These are phyloP conservation scores for Pistacia integerrima DNA, from an alignment of 345 rosid genomes.

Conservation along the genomic window DNA sequence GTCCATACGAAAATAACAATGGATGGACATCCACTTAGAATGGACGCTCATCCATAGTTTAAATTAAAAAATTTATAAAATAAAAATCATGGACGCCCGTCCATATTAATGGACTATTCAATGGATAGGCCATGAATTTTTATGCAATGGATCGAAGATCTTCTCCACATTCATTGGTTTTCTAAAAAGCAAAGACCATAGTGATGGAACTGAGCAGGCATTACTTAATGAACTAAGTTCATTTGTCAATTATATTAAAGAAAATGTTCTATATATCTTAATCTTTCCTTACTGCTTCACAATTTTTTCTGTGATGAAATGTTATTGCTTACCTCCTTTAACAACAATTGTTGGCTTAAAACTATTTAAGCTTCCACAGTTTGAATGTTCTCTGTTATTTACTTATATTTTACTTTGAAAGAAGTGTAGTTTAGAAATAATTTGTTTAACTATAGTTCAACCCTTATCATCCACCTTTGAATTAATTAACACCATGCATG, in stretches of 20 bases:
- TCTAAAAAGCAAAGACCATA: slow-evolving; percentile 84
- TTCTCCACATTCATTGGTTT: slow-evolving; percentile 90
- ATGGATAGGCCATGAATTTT: background rate
- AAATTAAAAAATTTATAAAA: too few species aligned
- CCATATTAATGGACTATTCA: too few species aligned
- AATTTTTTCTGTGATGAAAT: background rate
- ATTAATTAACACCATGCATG: too few species aligned
- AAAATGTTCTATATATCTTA: slow-evolving; percentile 48
- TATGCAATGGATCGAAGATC: slow-evolving; percentile 74
- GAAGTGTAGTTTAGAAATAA: background rate
- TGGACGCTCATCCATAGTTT: too few species aligned
- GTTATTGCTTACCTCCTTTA: background rate
- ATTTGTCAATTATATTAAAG: slow-evolving; percentile 63
- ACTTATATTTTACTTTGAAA: too few species aligned
- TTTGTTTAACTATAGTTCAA: background rate
- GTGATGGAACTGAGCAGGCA: slow-evolving; percentile 80
- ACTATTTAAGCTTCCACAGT: background rate
- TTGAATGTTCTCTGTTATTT: too few species aligned
- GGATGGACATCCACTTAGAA: too few species aligned
- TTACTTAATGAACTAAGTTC: slow-evolving; percentile 68
- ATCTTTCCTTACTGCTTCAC: slow-evolving; percentile 9
- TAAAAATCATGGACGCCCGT: too few species aligned
- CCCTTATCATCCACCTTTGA: too few species aligned
- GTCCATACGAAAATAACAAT: too few species aligned
- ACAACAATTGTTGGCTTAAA: background rate